Evolutionary conservation across 2,329 filamentous ascomycete genomes (phyloP).

Genomic region (Claviceps digitariae): DNA sequence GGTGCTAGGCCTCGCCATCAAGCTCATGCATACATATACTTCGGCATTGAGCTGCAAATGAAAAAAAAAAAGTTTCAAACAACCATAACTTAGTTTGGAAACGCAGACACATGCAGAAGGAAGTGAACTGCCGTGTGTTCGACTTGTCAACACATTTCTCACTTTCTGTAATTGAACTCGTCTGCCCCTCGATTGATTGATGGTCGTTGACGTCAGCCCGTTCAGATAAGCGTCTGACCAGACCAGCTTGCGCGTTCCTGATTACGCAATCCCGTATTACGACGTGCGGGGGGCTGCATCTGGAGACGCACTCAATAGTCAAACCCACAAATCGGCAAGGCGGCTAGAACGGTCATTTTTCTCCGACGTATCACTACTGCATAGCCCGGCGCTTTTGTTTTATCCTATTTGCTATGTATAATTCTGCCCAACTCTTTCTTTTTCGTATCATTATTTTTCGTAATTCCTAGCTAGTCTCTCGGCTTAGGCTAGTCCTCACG

Average conservation of each 20-base stretch:
- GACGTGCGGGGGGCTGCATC: neutral
- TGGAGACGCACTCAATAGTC: neutral
- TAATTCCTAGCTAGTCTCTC: neutral
- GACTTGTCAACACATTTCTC: neutral
- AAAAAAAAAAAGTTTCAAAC: neutral
- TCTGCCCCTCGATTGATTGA: neutral
- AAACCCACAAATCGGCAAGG: neutral
- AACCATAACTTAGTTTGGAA: neutral
- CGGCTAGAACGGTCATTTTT: neutral
- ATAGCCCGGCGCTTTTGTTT: neutral
- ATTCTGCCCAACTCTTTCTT: neutral
- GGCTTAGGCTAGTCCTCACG: too few species aligned
- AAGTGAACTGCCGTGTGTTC: neutral
- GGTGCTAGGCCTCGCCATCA: too few species aligned
- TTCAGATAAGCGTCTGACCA: neutral
- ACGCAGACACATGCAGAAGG: too few species aligned
- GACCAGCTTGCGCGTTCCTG: neutral
- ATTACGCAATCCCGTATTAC: neutral
- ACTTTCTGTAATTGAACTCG: neutral
- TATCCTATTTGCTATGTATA: neutral
- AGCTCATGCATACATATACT: neutral
- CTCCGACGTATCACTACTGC: neutral
- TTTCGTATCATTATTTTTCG: neutral
- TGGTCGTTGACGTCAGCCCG: neutral
- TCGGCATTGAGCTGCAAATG: neutral